phyloP scores from a whole-genome alignment of 169 alveolate genomes.

The Neospora caninum region DNA sequence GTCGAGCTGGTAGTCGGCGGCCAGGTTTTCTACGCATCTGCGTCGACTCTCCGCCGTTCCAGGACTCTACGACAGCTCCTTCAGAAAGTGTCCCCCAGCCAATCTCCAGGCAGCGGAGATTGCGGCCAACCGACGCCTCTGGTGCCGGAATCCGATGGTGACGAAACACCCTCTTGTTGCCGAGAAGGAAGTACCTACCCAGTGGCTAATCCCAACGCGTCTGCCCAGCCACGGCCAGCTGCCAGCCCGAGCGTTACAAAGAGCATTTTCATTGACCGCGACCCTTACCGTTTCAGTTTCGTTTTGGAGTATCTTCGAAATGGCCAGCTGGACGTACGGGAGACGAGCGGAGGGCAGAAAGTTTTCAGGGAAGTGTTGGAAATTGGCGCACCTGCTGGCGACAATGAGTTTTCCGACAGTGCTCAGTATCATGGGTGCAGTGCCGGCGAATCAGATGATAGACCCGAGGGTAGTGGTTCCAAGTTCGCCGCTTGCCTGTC shows the following conservation, averaged over 20 bases:
- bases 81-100: background rate
- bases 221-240: background rate
- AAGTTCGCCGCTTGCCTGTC: background rate
- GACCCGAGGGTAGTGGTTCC: background rate
- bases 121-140: background rate
- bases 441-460: background rate
- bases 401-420: background rate
- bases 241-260: background rate
- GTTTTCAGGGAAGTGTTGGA: background rate
- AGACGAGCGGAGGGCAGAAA: background rate
- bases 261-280: conserved; percentile 25
- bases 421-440: background rate
- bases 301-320: conserved; percentile 7
- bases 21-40: background rate
- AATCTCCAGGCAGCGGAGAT: background rate
- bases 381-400: background rate
- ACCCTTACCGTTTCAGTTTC: background rate
- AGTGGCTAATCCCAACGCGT: too few species aligned
- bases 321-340: conserved; percentile 8
- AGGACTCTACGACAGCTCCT: background rate
- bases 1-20: background rate
- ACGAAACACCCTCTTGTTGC: background rate
- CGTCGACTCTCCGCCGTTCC: background rate
- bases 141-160: background rate
- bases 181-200: too few species aligned